Evolutionary conservation across 2,329 filamentous ascomycete species (phyloP).

Genomic region (Sporothrix pallida): DNA sequence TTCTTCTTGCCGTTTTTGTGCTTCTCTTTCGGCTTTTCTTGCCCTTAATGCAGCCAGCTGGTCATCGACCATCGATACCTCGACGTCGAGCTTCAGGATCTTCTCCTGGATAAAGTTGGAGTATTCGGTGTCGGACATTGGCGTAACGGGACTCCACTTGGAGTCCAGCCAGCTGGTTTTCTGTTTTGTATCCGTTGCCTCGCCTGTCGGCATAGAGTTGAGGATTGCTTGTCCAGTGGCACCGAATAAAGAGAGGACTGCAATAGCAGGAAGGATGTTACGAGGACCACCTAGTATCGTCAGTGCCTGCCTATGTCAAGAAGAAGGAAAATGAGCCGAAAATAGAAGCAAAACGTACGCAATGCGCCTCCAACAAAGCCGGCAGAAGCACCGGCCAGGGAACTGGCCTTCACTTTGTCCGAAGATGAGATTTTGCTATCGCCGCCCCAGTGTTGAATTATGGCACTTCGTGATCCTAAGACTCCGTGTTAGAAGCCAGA

Average conservation of each 20-base stretch:
- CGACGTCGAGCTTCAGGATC: conserved; percentile 72
- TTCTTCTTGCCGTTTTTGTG: background rate
- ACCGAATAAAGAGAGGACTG: conserved; percentile 53
- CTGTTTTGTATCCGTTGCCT: background rate
- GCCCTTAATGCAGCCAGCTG: conserved; percentile 58
- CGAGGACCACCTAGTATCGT: conserved; percentile 54
- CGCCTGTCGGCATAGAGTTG: conserved; percentile 35
- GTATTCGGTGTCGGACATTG: conserved; percentile 74
- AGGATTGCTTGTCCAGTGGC: conserved; percentile 44
- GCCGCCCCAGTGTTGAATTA: conserved; percentile 56
- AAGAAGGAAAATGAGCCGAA: background rate
- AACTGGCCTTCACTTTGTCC: conserved; percentile 71
- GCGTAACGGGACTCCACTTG: conserved; percentile 74
- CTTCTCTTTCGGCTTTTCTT: conserved; percentile 13
- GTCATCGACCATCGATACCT: conserved; percentile 81
- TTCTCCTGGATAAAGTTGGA: conserved; percentile 72
- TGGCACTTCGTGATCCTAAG: conserved; percentile 42
- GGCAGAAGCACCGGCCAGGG: conserved; percentile 72
- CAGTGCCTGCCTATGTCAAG: background rate
- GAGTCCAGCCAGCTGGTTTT: conserved; percentile 55
- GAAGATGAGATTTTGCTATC: conserved; percentile 59
- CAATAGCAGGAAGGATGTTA: conserved; percentile 58
- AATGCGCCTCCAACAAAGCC: conserved; percentile 64
- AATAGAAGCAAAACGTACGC: conserved; percentile 49
- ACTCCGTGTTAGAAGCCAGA: background rate